Evolutionary conservation across 805 yeast species (phyloP), one percentile per base, ranked within the genome.

Genomic region (Nakazawaea siamensis): DNA sequence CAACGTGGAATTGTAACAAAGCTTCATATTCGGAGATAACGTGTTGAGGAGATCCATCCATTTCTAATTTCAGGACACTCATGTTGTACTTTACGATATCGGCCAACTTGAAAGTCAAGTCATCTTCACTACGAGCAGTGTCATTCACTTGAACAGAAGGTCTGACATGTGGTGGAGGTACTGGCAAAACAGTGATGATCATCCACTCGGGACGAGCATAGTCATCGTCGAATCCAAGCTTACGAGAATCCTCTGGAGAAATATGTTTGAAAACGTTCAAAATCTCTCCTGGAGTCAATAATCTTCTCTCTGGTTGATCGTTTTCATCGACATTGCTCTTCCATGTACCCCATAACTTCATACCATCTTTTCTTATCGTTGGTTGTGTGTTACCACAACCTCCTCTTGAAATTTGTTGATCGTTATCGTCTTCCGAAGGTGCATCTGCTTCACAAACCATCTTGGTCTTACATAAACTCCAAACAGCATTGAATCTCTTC

Each of bases 121-220:
- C 99, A 74, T 92, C 99, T 60, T 92, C 98, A 48, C 97, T 97
- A 64, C 98, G 79, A 42, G 95, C 96, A 9, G 97, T 85, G 55
- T 92, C 98, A 47, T 92, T 92, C 51, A 92, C 88, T 2, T 98
- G 96, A 64, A 92, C 92, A 17, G 95, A 84, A 9, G 99, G 99
- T 59, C 99, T 80, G 23, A 92, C 99, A 24, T 97, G 97, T 43
- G 99, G 99, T 34, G 99, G 99, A 29, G 99, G 99, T 14, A 92
- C 98, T 1, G 99, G 98, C 50, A 92, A 68, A n/a, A 92, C 97
- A 2, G 97, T 87, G 46, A 92, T 74, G 41, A 92, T 70, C 78
- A 92, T 76, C 99, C 98, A 92, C 62, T 92, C 99, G 2, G 99
- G 99, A 50, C 98, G 80, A 2, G 99, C 92, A 51, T 85, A 92